phyloP scores from a whole-genome alignment of 2,329 filamentous ascomycete genomes.

The Aspergillus sp. region DNA sequence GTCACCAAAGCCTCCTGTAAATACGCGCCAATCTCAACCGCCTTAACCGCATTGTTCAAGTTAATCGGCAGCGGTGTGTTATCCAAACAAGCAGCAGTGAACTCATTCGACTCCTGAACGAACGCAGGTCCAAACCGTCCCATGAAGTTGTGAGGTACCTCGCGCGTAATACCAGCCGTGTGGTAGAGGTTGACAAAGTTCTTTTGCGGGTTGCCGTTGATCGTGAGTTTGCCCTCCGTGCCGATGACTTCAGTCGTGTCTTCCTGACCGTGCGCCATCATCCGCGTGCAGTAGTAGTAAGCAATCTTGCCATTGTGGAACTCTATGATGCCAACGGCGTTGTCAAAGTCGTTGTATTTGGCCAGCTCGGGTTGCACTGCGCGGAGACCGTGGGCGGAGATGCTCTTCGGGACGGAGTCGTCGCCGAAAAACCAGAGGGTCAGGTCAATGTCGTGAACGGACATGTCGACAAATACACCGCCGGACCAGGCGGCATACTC shows the following conservation, averaged over 20 bases:
- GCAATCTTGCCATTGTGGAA: constrained; percentile 58
- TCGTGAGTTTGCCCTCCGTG: constrained; percentile 55
- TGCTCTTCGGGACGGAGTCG: constrained; percentile 48
- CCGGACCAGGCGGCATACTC: constrained; percentile 58
- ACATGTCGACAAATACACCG: constrained; percentile 64
- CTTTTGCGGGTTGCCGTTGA: constrained; percentile 53
- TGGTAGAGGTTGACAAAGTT: constrained; percentile 53
- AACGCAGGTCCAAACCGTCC: constrained; percentile 58
- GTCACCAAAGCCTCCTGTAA: constrained; percentile 50
- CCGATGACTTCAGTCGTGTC: constrained; percentile 62
- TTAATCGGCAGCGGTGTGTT: constrained; percentile 50
- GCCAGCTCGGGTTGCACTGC: constrained; percentile 52
- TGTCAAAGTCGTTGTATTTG: constrained; percentile 54
- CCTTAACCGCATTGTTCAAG: constrained; percentile 51
- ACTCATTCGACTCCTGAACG: constrained; percentile 58
- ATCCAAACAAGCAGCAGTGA: constrained; percentile 54
- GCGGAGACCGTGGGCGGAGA: constrained; percentile 50
- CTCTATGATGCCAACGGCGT: constrained; percentile 57
- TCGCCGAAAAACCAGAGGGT: constrained; percentile 57
- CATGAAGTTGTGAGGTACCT: constrained; percentile 58
- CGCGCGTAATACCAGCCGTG: constrained; percentile 47
- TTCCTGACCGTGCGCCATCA: constrained; percentile 61
- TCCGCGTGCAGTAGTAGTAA: constrained; percentile 56
- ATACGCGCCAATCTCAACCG: constrained; percentile 51
- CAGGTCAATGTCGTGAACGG: constrained; percentile 62